phyloP scores from a whole-genome alignment of 352 stramenopile genomes.

The Pythium utonaiense region DNA sequence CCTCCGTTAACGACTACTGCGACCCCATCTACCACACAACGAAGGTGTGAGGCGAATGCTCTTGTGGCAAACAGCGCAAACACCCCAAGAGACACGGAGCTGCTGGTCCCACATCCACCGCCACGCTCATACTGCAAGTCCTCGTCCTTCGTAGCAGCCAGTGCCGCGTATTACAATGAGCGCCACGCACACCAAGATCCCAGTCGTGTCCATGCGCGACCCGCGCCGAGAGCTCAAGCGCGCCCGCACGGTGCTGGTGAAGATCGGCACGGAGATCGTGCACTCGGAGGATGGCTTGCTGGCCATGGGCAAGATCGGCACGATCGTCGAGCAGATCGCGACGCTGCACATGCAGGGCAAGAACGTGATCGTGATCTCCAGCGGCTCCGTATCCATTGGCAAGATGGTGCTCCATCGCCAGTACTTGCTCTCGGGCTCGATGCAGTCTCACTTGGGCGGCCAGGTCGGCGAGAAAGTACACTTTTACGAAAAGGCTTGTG shows the following conservation, averaged over 20 bases:
- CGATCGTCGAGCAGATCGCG: constrained; percentile 83
- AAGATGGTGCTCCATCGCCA: constrained; percentile 79
- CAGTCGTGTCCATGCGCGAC: constrained; percentile 13
- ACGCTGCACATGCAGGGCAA: constrained; percentile 78
- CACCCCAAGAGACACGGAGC: constrained; percentile 8
- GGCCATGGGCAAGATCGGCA: constrained; percentile 82
- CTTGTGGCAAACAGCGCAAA: constrained; percentile 17
- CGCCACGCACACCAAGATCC: not conserved
- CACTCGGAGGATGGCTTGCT: constrained; percentile 72
- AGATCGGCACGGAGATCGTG: constrained; percentile 85
- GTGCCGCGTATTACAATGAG: no score
- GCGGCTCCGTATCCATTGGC: constrained; percentile 73
- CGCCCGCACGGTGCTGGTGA: constrained; percentile 74
- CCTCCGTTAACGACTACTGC: not conserved
- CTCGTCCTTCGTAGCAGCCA: not conserved
- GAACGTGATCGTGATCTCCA: constrained; percentile 82
- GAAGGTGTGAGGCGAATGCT: not conserved
- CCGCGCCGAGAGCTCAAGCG: constrained; percentile 45
- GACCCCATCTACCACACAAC: not conserved
- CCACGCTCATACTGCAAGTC: not conserved
- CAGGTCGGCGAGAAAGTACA: constrained; percentile 47
- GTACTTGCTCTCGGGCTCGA: constrained; percentile 79
- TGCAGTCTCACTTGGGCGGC: constrained; percentile 74
- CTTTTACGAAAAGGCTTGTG: constrained; percentile 75
- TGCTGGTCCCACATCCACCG: not conserved